A percentile compares a stretch with the other conserved stretches of the same genome.
Evolutionary conservation across 345 rosid genomes (phyloP).

Genomic region (Turritis glabra): DNA sequence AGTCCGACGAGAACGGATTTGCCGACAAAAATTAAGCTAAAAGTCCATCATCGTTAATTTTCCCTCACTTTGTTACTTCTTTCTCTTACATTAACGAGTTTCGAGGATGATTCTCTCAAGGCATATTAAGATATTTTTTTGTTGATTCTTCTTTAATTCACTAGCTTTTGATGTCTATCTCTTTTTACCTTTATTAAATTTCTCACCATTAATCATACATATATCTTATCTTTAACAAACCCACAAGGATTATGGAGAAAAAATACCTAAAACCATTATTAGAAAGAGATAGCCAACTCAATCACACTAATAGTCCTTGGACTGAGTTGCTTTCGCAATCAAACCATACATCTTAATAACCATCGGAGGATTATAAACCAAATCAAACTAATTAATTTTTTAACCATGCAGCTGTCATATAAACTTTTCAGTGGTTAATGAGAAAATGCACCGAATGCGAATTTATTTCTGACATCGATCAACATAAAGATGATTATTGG

Average conservation of each 20-base stretch:
- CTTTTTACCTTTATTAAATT: conserved; percentile 24
- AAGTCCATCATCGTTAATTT: conserved; percentile 1
- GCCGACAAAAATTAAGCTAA: conserved; percentile 27
- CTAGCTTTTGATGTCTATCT: not conserved
- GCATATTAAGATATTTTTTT: conserved; percentile 1
- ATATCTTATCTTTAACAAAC: conserved; percentile 43
- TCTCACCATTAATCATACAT: conserved; percentile 33
- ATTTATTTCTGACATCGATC: not conserved
- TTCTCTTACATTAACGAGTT: not conserved
- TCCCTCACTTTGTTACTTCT: too few species aligned
- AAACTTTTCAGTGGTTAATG: not conserved
- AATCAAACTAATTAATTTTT: not conserved
- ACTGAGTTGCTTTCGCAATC: conserved; percentile 7
- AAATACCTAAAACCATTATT: conserved; percentile 15
- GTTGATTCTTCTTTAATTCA: not conserved
- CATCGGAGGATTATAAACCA: not conserved
- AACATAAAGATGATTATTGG: not conserved
- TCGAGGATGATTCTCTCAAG: conserved; percentile 5
- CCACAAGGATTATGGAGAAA: conserved; percentile 34
- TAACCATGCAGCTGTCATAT: not conserved
- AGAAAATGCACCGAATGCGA: not conserved
- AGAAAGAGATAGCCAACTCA: conserved; percentile 34
- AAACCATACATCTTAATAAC: not conserved
- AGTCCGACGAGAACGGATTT: conserved; percentile 21
- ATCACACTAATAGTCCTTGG: conserved; percentile 11